Base-by-base conservation (phyloP, 306 rosid genomes). In the Dryas octopetala region DNA sequence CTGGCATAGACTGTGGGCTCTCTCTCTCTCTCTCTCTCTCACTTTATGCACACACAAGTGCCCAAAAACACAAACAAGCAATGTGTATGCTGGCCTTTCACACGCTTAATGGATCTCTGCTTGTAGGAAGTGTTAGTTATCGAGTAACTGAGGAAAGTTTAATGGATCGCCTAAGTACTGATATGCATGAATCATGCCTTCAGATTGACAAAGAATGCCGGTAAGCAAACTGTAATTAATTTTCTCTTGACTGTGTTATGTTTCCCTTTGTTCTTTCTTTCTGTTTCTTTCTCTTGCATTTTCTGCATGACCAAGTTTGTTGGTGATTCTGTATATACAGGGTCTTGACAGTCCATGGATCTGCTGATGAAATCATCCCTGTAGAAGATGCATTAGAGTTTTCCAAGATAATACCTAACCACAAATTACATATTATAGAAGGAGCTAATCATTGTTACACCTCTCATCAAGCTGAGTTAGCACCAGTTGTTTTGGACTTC, bases 301-400 rank as follows among this genome's bases (percentile, higher is more conserved):
- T 38, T 16, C 62, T 4, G 12, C 53, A 32, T 50, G 49, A 48
- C 54, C 69, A 19, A 59, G 58, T 62, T 38, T 59, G 44, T 53
- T 13, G 26, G 3, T 50, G 16, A 50, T 59, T 10, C 55, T 69
- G 45, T 66, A 16, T 77, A 44, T 64, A 53, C 88, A 92, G 96
- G 96, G 75, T 92, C 26, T 66, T 89, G 7, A 88, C 91, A 55
- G 80, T 88, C 71, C 97, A 92, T 78, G 96, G 96, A 83, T 68
- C 84, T n/a, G 82, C 71, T 5, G 97, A 90, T 59, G 45, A 74
- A 28, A 9, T 40, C 49, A 79, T 90, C 70, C 90, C 90, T 0
- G 93, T 81, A 58, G 81, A 74, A 75, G 96, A 90, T 68, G 91
- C 96, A 19, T 66, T 48, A 3, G 93, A 85, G 79, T 88, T 92